Evolutionary conservation across 352 stramenopile genomes (phyloP), one percentile per base, ranked within the genome.

Genomic region (Plasmopara viticola): DNA sequence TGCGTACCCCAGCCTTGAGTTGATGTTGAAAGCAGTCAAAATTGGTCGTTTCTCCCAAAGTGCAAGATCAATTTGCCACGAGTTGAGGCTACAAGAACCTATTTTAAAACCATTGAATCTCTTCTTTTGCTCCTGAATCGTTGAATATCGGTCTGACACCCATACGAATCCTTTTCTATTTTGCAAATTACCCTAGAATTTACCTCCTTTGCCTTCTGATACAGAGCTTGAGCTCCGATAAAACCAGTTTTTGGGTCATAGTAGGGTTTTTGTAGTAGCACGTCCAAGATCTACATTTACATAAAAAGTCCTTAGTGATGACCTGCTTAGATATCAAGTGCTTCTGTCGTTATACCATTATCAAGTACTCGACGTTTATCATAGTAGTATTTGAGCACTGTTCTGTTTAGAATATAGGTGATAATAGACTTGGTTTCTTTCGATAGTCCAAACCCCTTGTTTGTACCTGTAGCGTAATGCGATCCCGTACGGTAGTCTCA

Each of bases 1-100:
- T n/a, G 59, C 65, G 30, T 64, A 75, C n/a, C 65, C 69, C 8
- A 74, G 33, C 18, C 64, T 57, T 20, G 51, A 66, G 43, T 73
- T 72, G 34, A 74, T 73, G 43, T 77, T 77, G 45, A 73, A 48
- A 50, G 46, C 48, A 35, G 40, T 25, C 20, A 25, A 25, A 25
- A 25, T 25, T 25, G 20, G 20, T 31, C 40, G 40, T 31, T 46
- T 46, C 17, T 46, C 40, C 18, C 40, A 46, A 25, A 44, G 18
- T 9, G 38, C 15, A 28, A 44, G 15, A 44, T 44, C 38, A 18
- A 44, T 44, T 44, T 44, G 38, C 38, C 38, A 43, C 10, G 14
- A 28, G 15, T 44, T 44, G 13, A n/a, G 15, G 9, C 28, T 44
- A 25, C 28, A 9, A 1, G 14, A 44, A 44, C 9, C 6, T 44